Evolutionary conservation across 208 protist genomes (phyloP).

Genomic region (Leptomonas seymouri): DNA sequence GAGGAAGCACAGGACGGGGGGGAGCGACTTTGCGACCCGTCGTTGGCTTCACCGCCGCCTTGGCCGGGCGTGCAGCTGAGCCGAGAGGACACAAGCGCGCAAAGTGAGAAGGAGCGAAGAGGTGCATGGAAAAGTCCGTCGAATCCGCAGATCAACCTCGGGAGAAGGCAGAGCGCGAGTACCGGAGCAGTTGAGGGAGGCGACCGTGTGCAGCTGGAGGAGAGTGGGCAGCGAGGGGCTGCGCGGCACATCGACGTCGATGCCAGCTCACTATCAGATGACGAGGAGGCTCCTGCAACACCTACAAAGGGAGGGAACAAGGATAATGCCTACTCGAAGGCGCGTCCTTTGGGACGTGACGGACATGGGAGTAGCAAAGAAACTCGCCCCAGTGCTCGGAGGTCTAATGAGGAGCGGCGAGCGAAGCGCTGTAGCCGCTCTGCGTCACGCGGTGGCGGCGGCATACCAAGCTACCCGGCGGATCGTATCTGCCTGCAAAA

Average conservation of each 20-base stretch:
- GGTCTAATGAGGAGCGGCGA: not conserved
- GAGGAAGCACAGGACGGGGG: not conserved
- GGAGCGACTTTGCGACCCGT: not conserved
- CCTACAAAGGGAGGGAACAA: not conserved
- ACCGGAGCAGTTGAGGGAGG: not conserved
- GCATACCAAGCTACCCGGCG: not conserved
- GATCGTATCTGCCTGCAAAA: not conserved
- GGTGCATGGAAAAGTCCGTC: not conserved
- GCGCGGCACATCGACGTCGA: conserved; percentile 15
- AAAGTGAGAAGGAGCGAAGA: not conserved
- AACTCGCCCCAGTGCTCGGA: no score
- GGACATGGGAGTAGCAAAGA: not conserved
- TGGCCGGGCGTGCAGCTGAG: conserved; percentile 1
- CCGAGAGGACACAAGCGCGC: not conserved
- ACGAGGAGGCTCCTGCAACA: not conserved
- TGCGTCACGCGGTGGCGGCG: not conserved
- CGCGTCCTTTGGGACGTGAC: not conserved
- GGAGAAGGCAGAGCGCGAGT: not conserved
- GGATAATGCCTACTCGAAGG: not conserved
- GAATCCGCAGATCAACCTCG: not conserved
- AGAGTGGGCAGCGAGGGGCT: not conserved
- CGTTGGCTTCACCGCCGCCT: conserved; percentile 1
- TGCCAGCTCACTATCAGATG: not conserved
- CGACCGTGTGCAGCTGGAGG: not conserved
- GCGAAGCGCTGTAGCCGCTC: not conserved